Base-by-base conservation (phyloP, 2,329 filamentous ascomycete species). In the Phialophora expanda region DNA sequence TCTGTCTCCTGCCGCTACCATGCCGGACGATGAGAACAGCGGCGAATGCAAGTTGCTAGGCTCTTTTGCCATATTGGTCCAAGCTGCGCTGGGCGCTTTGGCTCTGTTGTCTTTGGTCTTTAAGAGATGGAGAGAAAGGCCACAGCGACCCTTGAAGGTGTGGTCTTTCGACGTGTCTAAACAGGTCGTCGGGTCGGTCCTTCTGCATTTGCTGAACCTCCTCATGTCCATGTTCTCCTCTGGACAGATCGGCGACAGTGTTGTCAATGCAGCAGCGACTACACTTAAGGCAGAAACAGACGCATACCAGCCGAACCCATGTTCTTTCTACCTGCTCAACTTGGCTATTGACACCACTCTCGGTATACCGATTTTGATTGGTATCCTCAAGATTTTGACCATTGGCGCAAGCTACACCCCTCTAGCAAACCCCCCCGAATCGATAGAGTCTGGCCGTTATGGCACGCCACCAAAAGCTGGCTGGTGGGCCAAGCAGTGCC, bases 161-260 rank as follows among this genome's bases (percentile, higher is more conserved):
- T 99, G 95, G 94, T 93, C 91, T 78, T 99, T 98, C 77, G 95
- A 99, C 76, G 95, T 89, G 26, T 96, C 92, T 34, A 99, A 99
- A 82, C 95, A 99, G 82, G 92, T 99, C 61, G 91, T 98, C 74
- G 95, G 95, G 24, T 96, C 93, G 32, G 89, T 93, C 54, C 84
- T 99, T 77, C 88, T 97, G 38, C 95, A 99, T 79, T 84, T 94
- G 53, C 91, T 93, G 72, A 99, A 99, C 76, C 85, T 99, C 61
- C 87, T 97, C 78, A 96, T 99, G 90, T 96, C 92, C 55, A 92
- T 98, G 91, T 85, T 99, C 72, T 96, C 92, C 0, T 94, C 91
- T 62, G 93, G 93, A 2, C 88, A 91, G 73, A 90, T 98, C 41
- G 76, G 80, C 46, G 76, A 79, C 38, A 73, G 71, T 38, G 28